A percentile compares a stretch with the other conserved stretches of the same genome.
Evolutionary conservation across 176 grass and related monocot genomes (phyloP).

Genomic region (Panicum miliaceum): DNA sequence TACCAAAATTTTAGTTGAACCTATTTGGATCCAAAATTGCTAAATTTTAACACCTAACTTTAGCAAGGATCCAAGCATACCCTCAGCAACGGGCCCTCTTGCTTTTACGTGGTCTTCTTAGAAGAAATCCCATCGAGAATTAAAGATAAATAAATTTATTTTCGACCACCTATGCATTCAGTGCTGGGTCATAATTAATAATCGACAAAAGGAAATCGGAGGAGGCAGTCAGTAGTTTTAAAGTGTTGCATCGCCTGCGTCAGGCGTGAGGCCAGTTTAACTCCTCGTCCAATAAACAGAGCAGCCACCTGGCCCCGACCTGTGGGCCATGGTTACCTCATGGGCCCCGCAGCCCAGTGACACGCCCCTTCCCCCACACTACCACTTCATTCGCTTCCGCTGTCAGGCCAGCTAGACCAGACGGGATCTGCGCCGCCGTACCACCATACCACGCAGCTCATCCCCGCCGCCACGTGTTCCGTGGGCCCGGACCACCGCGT

Average conservation of each 20-base stretch:
- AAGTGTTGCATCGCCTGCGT: too few species aligned
- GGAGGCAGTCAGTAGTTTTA: background rate
- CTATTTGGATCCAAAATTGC: too few species aligned
- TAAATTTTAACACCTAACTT: too few species aligned
- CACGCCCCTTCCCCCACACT: background rate
- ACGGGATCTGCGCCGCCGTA: background rate
- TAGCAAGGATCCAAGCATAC: too few species aligned
- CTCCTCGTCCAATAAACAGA: background rate
- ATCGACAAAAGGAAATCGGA: background rate
- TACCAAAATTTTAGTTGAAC: too few species aligned
- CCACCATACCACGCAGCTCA: background rate
- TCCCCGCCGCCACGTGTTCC: conserved; percentile 6
- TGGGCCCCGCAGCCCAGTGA: background rate
- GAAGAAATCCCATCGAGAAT: too few species aligned
- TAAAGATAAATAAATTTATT: too few species aligned
- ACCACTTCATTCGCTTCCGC: background rate
- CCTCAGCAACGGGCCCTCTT: too few species aligned
- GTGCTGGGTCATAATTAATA: too few species aligned
- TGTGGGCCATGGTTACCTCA: background rate
- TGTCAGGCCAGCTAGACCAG: background rate
- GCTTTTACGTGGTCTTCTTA: too few species aligned
- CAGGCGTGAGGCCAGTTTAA: background rate
- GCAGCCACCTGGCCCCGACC: background rate
- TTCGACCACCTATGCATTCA: too few species aligned
- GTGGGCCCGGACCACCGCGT: too few species aligned